Percentiles rank a stretch among this genome's conserved stretches.
Conservation (phyloP, 2,329 filamentous ascomycete genomes). For the Hyphodiscus sp. region DNA sequence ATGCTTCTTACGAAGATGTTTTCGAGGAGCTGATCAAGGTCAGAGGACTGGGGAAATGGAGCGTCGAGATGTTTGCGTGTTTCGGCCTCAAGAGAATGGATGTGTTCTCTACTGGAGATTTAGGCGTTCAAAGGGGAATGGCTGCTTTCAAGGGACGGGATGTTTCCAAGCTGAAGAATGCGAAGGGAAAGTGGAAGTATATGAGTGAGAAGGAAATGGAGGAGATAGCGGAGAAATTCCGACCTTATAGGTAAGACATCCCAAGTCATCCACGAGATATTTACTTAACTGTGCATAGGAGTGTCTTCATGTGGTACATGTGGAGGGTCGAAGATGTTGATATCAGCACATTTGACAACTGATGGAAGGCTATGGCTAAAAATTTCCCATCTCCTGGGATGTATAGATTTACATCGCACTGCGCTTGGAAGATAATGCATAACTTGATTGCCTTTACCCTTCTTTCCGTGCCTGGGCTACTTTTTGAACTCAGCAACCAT, state of each 20-base stretch:
- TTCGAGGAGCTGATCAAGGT: constrained; percentile 78
- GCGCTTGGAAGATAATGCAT: neutral
- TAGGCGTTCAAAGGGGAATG: constrained; percentile 92
- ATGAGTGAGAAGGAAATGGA: constrained; percentile 93
- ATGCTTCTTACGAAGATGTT: constrained; percentile 79
- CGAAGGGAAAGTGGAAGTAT: constrained; percentile 93
- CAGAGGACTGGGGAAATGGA: constrained; percentile 82
- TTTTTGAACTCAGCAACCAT: too few species aligned
- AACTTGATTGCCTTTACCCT: neutral
- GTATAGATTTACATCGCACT: neutral
- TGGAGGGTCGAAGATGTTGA: constrained; percentile 82
- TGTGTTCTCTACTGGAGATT: constrained; percentile 84
- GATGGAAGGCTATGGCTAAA: neutral
- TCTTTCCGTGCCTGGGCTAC: too few species aligned
- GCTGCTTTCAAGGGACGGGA: constrained; percentile 79
- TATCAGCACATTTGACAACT: constrained; percentile 49
- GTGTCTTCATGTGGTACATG: constrained; percentile 98
- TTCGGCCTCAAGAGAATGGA: constrained; percentile 94
- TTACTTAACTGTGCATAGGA: constrained; percentile 40
- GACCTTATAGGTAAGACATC: constrained; percentile 61
- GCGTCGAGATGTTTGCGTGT: constrained; percentile 95
- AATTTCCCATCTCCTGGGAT: neutral
- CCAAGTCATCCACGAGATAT: neutral
- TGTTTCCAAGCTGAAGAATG: constrained; percentile 73
- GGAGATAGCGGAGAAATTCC: constrained; percentile 71